Base-by-base conservation (phyloP, 805 yeast genomes). In the Kregervanrija pseudodelftensis region DNA sequence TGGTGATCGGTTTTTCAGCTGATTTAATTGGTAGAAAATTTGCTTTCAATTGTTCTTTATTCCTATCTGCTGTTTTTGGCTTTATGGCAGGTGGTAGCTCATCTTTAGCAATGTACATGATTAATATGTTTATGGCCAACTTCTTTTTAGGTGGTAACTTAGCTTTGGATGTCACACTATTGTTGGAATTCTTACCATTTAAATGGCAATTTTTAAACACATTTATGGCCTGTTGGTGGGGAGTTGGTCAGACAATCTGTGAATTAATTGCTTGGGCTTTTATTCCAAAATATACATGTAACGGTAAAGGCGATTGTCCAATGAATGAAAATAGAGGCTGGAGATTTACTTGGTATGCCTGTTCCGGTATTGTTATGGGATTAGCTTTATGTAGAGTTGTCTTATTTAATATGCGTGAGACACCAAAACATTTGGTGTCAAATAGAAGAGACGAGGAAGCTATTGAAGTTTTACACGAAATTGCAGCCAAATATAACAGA, bases 161-260 rank as follows among this genome's bases (percentile, higher is more conserved):
- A 48, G 79, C 74, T 4, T 58, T 75, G 16, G 82, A 77, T 55
- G 72, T 78, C 13, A 67, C 79, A 34, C 73, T 74, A 8, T 74
- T 74, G 50, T 56, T 77, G 33, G 80, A 77, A 53, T 75, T 70
- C 45, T 60, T 77, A 45, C 82, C 83, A 2, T 61, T 67, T 38
- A 69, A 68, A 41, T 61, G 70, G 51, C 78, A 76, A 50, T 77
- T 71, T 69, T 57, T 76, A 49, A 65, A 73, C 41, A 76, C 82
- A 2, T 64, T 73, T 34, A 68, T 79, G 61, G 77, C 81, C 15
- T 63, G 69, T 38, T 79, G 73, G 76, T 79, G 84, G 85, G 80
- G 82, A 37, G 64, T 79, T 33, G 84, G 83, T 31, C 83, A 79
- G 55, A 69, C 79, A 2, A 63, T 78, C 36, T 71, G 79, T 11